Percentiles rank a stretch among this genome's conserved stretches.
These are phyloP conservation scores for Zygosaccharomyces bailii DNA, from an alignment of 805 yeast species.

Conservation along the genomic window DNA sequence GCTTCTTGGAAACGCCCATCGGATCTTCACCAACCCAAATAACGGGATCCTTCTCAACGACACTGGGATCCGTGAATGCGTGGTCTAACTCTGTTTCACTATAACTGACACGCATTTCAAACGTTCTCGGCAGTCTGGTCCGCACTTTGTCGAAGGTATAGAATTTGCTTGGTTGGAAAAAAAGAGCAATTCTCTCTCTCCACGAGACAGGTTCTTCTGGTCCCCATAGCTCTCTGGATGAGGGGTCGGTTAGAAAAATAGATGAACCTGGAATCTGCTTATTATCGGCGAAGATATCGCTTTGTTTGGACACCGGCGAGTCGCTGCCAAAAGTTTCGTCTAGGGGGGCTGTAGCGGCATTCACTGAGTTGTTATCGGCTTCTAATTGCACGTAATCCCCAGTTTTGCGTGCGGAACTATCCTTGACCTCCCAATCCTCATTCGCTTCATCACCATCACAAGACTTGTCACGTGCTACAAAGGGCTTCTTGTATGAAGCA, in stretches of 20 bases:
- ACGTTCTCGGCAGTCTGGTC: constrained; percentile 35
- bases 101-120: constrained; percentile 36
- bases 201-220: constrained; percentile 16
- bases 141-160: constrained; percentile 48
- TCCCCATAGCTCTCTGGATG: constrained; percentile 11
- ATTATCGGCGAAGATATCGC: constrained; percentile 27
- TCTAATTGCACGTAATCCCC: background rate
- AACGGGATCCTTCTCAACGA: constrained; percentile 42
- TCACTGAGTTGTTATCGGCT: constrained; percentile 17
- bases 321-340: constrained; percentile 21
- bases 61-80: constrained; percentile 34
- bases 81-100: constrained; percentile 30
- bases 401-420: background rate
- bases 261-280: constrained; percentile 17
- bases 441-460: background rate
- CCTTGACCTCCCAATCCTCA: constrained; percentile 1
- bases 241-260: constrained; percentile 28
- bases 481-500: background rate
- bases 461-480: constrained; percentile 3
- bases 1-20: constrained; percentile 60
- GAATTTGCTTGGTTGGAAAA: constrained; percentile 46
- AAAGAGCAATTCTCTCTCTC: constrained; percentile 31
- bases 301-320: constrained; percentile 27
- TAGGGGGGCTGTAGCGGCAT: constrained; percentile 16
- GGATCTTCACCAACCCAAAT: constrained; percentile 71